These are phyloP conservation scores for Colletotrichum costaricense DNA, from an alignment of 2,329 filamentous ascomycete species.

Conservation along the genomic window DNA sequence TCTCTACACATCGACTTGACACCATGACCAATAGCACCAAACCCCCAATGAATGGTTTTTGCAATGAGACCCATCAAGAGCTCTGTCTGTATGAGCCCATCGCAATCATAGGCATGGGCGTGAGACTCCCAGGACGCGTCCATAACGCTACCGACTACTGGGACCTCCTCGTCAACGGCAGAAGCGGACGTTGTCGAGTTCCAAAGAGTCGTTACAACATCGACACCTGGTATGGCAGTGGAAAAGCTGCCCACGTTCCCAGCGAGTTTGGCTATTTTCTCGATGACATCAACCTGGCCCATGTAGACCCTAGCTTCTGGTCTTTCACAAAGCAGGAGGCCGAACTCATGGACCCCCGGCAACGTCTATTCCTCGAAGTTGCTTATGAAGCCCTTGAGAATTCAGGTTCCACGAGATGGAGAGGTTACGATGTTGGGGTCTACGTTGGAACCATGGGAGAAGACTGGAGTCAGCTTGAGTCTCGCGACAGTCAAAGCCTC, in stretches of 20 bases:
- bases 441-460: conserved; percentile 46
- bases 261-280: conserved; percentile 44
- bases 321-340: conserved; percentile 43
- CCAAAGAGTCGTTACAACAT: conserved; percentile 43
- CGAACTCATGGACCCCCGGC: conserved; percentile 35
- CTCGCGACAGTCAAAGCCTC: conserved; percentile 37
- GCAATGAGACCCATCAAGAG: not conserved
- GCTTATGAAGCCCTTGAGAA: conserved; percentile 34
- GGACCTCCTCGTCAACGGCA: conserved; percentile 45
- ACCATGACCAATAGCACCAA: not conserved
- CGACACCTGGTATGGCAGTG: conserved; percentile 38
- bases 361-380: conserved; percentile 34
- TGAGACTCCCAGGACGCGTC: conserved; percentile 46
- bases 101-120: conserved; percentile 47
- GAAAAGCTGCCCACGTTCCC: conserved; percentile 21
- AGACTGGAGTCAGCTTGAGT: conserved; percentile 40
- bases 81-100: conserved; percentile 37
- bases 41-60: not conserved
- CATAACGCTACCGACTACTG: conserved; percentile 42
- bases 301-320: conserved; percentile 47
- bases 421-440: conserved; percentile 42
- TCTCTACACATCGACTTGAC: not conserved
- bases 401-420: conserved; percentile 40
- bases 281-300: conserved; percentile 39
- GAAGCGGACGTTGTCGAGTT: conserved; percentile 39